A percentile compares a stretch with the other conserved stretches of the same genome.
Conservation (phyloP, 1,284 basidiomycete species). For the Sporisorium sorghi region DNA sequence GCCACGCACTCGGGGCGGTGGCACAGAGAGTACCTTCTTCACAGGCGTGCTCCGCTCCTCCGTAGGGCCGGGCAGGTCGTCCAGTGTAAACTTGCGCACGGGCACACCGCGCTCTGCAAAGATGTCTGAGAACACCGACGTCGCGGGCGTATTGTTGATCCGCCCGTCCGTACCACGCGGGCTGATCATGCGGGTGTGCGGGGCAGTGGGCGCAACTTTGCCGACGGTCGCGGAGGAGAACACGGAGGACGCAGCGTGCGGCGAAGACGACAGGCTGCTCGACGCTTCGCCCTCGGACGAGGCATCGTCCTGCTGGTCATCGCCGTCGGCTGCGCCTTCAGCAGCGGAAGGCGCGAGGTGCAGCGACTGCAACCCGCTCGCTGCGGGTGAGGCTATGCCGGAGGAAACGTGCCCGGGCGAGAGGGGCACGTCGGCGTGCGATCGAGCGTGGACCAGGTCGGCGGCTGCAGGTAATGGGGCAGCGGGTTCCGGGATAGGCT, state of each 20-base stretch:
- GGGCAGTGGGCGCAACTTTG: constrained; percentile 3
- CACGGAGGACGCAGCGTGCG: constrained; percentile 16
- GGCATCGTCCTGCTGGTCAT: neutral
- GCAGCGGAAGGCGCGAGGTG: constrained; percentile 11
- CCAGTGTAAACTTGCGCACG: constrained; percentile 6
- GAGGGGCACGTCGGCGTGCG: neutral
- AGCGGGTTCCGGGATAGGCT: constrained; percentile 55
- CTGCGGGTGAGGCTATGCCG: constrained; percentile 9
- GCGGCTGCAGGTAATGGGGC: constrained; percentile 23
- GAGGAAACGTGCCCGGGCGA: constrained; percentile 12
- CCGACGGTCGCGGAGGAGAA: constrained; percentile 10
- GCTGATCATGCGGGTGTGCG: constrained; percentile 27
- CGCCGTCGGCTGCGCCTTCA: neutral
- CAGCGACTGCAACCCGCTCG: constrained; percentile 19
- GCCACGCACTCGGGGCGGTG: constrained; percentile 28
- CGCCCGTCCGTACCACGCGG: constrained; percentile 22
- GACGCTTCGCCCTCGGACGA: constrained; percentile 1
- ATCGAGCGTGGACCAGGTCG: constrained; percentile 8
- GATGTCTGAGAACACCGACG: constrained; percentile 44
- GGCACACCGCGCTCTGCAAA: constrained; percentile 34
- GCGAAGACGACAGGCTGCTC: constrained; percentile 19
- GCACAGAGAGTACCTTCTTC: constrained; percentile 50
- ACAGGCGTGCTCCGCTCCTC: constrained; percentile 45
- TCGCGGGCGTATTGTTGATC: constrained; percentile 52
- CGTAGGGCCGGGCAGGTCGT: constrained; percentile 54